phyloP scores from a whole-genome alignment of 2,329 filamentous ascomycete genomes.

The Aspergillus novofumigatus region DNA sequence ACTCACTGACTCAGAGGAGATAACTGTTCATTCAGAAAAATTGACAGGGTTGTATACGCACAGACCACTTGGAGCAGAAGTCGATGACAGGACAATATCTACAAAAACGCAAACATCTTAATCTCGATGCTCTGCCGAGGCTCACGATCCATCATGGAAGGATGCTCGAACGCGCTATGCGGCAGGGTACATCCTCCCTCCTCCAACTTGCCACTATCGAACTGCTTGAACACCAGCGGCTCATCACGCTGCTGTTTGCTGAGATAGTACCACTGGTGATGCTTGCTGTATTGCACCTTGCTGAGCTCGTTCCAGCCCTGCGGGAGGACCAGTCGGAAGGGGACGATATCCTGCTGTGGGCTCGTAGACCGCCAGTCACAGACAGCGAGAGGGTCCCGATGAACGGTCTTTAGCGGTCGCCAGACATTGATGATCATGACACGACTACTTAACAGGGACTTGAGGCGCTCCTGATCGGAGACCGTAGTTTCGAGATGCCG shows the following conservation, averaged over 20 bases:
- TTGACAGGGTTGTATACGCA: too few species aligned
- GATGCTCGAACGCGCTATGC: slow-evolving; percentile 50
- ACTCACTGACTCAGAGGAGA: too few species aligned
- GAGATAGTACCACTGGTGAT: slow-evolving; percentile 16
- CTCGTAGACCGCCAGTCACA: slow-evolving; percentile 17
- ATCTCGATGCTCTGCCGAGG: slow-evolving; percentile 54
- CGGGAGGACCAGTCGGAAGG: slow-evolving; percentile 10
- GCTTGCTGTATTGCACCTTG: not conserved
- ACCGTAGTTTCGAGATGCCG: not conserved
- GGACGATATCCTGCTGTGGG: slow-evolving; percentile 6
- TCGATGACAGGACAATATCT: too few species aligned
- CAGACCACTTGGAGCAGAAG: too few species aligned
- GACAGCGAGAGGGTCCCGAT: slow-evolving; percentile 19
- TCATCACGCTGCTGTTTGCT: slow-evolving; percentile 14
- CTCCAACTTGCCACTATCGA: slow-evolving; percentile 8
- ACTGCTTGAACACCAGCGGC: slow-evolving; percentile 19
- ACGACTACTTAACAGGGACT: slow-evolving; percentile 7
- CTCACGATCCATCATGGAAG: slow-evolving; percentile 33
- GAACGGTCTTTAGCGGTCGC: slow-evolving; percentile 20
- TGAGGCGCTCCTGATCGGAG: not conserved
- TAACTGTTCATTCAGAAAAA: too few species aligned
- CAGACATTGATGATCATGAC: slow-evolving; percentile 20
- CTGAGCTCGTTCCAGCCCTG: slow-evolving; percentile 10
- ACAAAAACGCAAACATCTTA: slow-evolving; percentile 31
- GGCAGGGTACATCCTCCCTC: slow-evolving; percentile 30